Conservation (phyloP, 2,329 filamentous ascomycete genomes). For the Tolypocladium cylindrosporum region DNA sequence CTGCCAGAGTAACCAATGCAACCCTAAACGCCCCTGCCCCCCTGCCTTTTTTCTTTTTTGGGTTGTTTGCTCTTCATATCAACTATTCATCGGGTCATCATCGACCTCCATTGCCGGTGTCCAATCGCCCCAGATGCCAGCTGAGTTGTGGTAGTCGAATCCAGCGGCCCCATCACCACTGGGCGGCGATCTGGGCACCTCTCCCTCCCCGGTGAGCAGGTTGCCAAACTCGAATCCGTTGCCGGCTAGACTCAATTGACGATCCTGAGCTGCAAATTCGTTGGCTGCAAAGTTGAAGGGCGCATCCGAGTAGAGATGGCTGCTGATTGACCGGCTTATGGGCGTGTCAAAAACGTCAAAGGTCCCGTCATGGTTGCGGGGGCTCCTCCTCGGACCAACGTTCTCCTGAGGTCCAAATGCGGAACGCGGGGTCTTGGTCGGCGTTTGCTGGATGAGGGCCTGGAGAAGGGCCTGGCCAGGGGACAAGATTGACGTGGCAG, state of each 20-base stretch:
- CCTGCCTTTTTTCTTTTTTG: not conserved
- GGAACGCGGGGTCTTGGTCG: constrained; percentile 31
- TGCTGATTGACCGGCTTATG: constrained; percentile 50
- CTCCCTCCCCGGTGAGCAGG: constrained; percentile 35
- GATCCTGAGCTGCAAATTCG: not conserved
- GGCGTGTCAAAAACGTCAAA: constrained; percentile 41
- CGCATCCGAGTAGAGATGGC: constrained; percentile 50
- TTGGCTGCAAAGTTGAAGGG: constrained; percentile 30
- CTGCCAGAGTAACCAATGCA: not conserved
- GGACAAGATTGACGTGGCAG: constrained; percentile 32
- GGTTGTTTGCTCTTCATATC: not conserved
- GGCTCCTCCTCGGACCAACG: constrained; percentile 30
- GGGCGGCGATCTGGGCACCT: constrained; percentile 40
- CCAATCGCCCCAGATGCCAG: constrained; percentile 21
- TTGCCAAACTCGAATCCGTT: constrained; percentile 33
- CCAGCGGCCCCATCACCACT: constrained; percentile 10
- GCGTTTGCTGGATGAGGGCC: constrained; percentile 30
- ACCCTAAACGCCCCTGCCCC: not conserved
- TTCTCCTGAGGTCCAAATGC: constrained; percentile 16
- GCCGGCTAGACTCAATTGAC: constrained; percentile 11
- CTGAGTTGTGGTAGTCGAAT: constrained; percentile 20
- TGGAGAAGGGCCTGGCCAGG: constrained; percentile 27
- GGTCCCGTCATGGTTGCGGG: constrained; percentile 26
- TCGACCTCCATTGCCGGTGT: not conserved
- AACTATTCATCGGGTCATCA: not conserved